A percentile compares a stretch with the other conserved stretches of the same genome.
phyloP scores from a whole-genome alignment of 768 basidiomycete species.

The Hericium erinaceus region DNA sequence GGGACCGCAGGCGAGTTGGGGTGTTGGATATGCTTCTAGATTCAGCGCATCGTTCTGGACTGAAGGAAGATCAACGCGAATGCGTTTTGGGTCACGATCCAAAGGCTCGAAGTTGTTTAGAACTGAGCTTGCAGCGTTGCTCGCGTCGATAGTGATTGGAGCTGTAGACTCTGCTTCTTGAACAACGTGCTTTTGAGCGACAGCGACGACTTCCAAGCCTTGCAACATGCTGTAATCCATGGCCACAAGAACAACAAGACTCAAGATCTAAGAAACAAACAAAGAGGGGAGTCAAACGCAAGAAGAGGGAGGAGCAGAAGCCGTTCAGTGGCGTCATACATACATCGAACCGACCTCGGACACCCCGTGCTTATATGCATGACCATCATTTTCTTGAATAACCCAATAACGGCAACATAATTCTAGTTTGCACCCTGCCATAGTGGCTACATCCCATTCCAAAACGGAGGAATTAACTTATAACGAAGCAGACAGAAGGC shows the following conservation, averaged over 20 bases:
- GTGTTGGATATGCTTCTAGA: background rate
- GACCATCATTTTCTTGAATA: background rate
- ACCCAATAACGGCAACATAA: too few species aligned
- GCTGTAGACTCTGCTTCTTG: too few species aligned
- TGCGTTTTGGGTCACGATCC: background rate
- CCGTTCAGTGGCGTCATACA: background rate
- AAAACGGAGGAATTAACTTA: background rate
- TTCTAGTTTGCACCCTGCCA: too few species aligned
- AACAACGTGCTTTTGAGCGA: too few species aligned
- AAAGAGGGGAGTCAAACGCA: background rate
- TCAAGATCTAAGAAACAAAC: background rate
- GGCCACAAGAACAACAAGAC: background rate
- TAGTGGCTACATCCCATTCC: background rate
- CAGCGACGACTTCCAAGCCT: too few species aligned
- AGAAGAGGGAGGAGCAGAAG: background rate
- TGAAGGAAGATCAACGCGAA: background rate
- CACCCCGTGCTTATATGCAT: background rate
- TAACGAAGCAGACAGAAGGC: background rate
- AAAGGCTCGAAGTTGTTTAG: background rate
- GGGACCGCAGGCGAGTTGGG: conserved; percentile 8
- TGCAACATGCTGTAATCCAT: background rate
- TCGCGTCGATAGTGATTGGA: too few species aligned
- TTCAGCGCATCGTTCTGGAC: background rate
- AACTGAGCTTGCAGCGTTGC: too few species aligned
- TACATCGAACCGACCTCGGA: background rate